Percentiles rank a stretch among this genome's conserved stretches.
Evolutionary conservation across 1,139 yeast species (phyloP).

Genomic region (Candida freyschussii): DNA sequence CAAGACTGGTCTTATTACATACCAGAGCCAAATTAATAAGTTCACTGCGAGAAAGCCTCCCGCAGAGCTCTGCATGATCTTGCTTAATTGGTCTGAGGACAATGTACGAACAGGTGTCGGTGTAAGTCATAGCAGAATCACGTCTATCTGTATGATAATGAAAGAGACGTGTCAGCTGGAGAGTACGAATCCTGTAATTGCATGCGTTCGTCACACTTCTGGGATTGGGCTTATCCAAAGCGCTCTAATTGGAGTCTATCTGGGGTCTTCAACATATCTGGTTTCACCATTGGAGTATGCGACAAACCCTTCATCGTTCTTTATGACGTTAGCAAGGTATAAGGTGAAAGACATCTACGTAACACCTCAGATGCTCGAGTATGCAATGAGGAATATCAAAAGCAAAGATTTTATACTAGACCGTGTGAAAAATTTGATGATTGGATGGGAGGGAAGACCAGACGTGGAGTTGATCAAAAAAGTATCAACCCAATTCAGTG

Average conservation of each 20-base stretch:
- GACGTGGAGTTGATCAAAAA: constrained; percentile 54
- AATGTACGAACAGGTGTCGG: constrained; percentile 63
- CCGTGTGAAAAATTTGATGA: constrained; percentile 74
- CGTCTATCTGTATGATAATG: constrained; percentile 80
- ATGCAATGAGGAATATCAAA: constrained; percentile 60
- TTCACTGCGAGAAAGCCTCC: constrained; percentile 35
- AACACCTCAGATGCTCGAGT: constrained; percentile 78
- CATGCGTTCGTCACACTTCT: constrained; percentile 78
- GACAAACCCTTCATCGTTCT: constrained; percentile 68
- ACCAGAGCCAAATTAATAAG: constrained; percentile 39
- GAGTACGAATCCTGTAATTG: constrained; percentile 67
- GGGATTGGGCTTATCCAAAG: constrained; percentile 90
- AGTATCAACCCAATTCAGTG: constrained; percentile 59
- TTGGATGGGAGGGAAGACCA: constrained; percentile 75
- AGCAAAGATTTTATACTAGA: constrained; percentile 59
- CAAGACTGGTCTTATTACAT: constrained; percentile 42
- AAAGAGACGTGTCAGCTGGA: constrained; percentile 89
- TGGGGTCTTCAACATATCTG: constrained; percentile 82
- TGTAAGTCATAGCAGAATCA: constrained; percentile 56
- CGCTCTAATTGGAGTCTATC: constrained; percentile 72
- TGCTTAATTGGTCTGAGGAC: constrained; percentile 72
- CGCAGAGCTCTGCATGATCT: constrained; percentile 47
- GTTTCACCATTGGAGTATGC: constrained; percentile 78
- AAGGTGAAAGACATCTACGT: constrained; percentile 85
- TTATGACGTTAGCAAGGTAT: constrained; percentile 65